Evolutionary conservation across 176 grass and related monocot species (phyloP).

Genomic region (Leersia perrieri): DNA sequence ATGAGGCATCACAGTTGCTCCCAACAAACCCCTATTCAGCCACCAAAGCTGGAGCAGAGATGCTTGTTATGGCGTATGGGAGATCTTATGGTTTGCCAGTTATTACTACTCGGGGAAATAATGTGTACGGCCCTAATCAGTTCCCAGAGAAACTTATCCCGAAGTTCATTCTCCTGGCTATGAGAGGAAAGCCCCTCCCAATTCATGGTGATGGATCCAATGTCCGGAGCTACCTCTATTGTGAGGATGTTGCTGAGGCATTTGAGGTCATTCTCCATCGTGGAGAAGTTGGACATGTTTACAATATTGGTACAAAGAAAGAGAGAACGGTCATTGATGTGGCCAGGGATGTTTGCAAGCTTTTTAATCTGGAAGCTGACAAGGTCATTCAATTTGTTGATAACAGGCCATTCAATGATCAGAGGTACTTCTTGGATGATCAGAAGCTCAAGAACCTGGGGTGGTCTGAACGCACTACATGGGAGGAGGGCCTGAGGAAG

Average conservation of each 20-base stretch:
- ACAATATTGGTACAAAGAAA: slow-evolving; percentile 83
- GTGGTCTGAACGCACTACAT: slow-evolving; percentile 68
- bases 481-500: slow-evolving; percentile 84
- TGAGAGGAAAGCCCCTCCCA: slow-evolving; percentile 66
- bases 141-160: slow-evolving; percentile 86
- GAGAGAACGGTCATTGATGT: slow-evolving; percentile 88
- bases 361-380: slow-evolving; percentile 70
- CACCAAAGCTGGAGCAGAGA: slow-evolving; percentile 87
- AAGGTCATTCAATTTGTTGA: slow-evolving; percentile 76
- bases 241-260: slow-evolving; percentile 85
- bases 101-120: slow-evolving; percentile 82
- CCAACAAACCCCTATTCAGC: slow-evolving; percentile 87
- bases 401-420: slow-evolving; percentile 87
- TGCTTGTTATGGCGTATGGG: slow-evolving; percentile 95
- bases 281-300: slow-evolving; percentile 85
- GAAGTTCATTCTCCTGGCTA: slow-evolving; percentile 82
- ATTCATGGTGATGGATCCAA: slow-evolving; percentile 86
- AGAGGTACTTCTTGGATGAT: slow-evolving; percentile 86
- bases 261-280: slow-evolving; percentile 83
- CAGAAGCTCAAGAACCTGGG: slow-evolving; percentile 76
- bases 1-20: slow-evolving; percentile 81
- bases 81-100: slow-evolving; percentile 78
- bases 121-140: slow-evolving; percentile 78
- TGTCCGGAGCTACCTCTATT: slow-evolving; percentile 82
- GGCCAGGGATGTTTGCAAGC: slow-evolving; percentile 79